Percentiles rank a stretch among this genome's conserved stretches.
These are phyloP conservation scores for Nitzschia sp. DNA, from an alignment of 108 stramenopile species.

Conservation along the genomic window DNA sequence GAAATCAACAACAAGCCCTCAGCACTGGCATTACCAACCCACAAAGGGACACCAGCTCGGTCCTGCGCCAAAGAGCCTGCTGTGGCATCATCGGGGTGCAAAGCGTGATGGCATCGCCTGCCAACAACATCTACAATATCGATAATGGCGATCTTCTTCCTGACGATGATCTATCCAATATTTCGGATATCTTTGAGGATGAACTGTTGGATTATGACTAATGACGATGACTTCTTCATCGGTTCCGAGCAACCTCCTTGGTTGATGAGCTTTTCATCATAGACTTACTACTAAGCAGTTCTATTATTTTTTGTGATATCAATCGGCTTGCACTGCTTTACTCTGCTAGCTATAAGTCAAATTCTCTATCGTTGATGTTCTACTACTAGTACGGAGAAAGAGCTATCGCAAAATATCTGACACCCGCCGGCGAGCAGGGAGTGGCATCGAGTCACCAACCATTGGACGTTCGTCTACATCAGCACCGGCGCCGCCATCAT, in stretches of 20 bases:
- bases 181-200: constrained; percentile 28
- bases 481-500: not conserved
- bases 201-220: not conserved
- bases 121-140: not conserved
- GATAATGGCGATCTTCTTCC: constrained; percentile 9
- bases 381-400: too few relatives aligned
- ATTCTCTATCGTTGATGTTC: too few relatives aligned
- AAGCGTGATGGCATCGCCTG: not conserved
- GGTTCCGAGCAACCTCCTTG: too few relatives aligned
- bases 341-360: not conserved
- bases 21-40: too few relatives aligned
- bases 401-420: too few relatives aligned
- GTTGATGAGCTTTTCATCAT: too few relatives aligned
- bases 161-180: constrained; percentile 23
- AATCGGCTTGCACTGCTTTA: not conserved
- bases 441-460: not conserved
- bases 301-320: too few relatives aligned
- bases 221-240: not conserved
- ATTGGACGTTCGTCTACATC: not conserved
- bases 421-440: not conserved
- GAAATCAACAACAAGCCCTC: too few relatives aligned
- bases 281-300: too few relatives aligned
- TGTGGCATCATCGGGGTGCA: not conserved
- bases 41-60: not conserved
- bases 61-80: not conserved